phyloP scores from a whole-genome alignment of 108 stramenopile genomes.

The Fragilaria radians region DNA sequence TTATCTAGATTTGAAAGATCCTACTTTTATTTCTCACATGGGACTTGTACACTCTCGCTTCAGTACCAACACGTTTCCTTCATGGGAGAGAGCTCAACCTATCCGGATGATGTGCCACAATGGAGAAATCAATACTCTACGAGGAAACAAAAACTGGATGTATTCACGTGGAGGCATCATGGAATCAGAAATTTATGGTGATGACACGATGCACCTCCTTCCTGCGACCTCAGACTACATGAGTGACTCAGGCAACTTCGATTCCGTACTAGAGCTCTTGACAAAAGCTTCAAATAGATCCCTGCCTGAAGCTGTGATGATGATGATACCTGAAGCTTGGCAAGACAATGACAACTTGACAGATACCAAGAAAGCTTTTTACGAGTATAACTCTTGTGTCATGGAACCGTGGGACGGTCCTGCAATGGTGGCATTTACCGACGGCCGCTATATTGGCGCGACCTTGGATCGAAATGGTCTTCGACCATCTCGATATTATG shows the following conservation, averaged over 20 bases:
- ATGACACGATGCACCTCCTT: conserved; percentile 75
- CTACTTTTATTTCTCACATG: conserved; percentile 78
- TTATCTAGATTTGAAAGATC: conserved; percentile 83
- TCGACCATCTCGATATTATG: conserved; percentile 93
- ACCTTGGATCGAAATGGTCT: conserved; percentile 94
- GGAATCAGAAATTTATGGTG: conserved; percentile 81
- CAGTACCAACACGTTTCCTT: conserved; percentile 93
- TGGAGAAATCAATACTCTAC: conserved; percentile 95
- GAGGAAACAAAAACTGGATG: conserved; percentile 98
- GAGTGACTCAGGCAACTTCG: conserved; percentile 97
- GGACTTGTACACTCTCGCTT: conserved; percentile 93
- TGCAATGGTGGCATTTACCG: conserved; percentile 98
- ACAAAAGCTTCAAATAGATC: conserved; percentile 84
- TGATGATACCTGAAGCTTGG: conserved; percentile 97
- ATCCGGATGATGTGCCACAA: conserved; percentile 98
- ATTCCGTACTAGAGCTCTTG: conserved; percentile 89
- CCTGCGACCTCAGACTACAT: conserved; percentile 87
- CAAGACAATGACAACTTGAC: conserved; percentile 92
- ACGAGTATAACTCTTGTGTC: conserved; percentile 95
- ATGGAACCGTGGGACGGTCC: conserved; percentile 99
- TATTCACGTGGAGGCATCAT: conserved; percentile 92
- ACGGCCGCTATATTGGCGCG: conserved; percentile 91
- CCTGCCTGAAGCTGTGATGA: conserved; percentile 91
- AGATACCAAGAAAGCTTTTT: conserved; percentile 91
- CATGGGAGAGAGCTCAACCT: conserved; percentile 95